Evolutionary conservation across 2,329 filamentous ascomycete species (phyloP), one percentile per base, ranked within the genome.

Genomic region (Aspergillaceae sp.): DNA sequence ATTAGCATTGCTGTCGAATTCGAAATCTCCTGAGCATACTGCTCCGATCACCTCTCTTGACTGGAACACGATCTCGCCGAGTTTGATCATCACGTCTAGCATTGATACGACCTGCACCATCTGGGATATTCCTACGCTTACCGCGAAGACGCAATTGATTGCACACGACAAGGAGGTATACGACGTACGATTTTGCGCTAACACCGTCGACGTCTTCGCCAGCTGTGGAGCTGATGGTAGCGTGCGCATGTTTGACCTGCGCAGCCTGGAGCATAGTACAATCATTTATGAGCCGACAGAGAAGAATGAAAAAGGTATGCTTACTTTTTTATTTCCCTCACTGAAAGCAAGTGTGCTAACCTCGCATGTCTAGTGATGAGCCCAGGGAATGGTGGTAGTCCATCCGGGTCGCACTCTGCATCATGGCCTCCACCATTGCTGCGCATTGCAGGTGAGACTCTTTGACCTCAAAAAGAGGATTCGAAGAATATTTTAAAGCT

Each of bases 81-180:
- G 91, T 65, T 75, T 98, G 45, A 98, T 98, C 62, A 98, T 98
- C 60, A 98, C 92, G 1, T 96, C 90, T 3, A 97, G 90, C 65
- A 98, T 98, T 61, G 92, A 98, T 63, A 98, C 92, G 1, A 98
- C 92, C 4, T 98, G 92, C 70, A 98, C 92, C 4, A 98, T 98
- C 55, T 98, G 92, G 92, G 92, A 98, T 65, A 98, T 98, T 46
- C 92, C 92, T 3, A 96, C 92, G 1, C 75, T 98, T 51, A 98
- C 92, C 0, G 92, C 92, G 44, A 98, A 98, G 71, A 98, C 92
- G 2, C 92, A 98, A 66, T 75, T 98, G 40, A 98, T 98, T 68
- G 92, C 92, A 19, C 92, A 98, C 66, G 92, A 98, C 71, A 97
- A 97, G 68, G 92, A 98, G 68, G 92, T 98, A 4, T 98, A 95